Percentiles rank a stretch among this genome's conserved stretches.
Conservation (phyloP, 352 stramenopile genomes). For the Phytophthora sp. region DNA sequence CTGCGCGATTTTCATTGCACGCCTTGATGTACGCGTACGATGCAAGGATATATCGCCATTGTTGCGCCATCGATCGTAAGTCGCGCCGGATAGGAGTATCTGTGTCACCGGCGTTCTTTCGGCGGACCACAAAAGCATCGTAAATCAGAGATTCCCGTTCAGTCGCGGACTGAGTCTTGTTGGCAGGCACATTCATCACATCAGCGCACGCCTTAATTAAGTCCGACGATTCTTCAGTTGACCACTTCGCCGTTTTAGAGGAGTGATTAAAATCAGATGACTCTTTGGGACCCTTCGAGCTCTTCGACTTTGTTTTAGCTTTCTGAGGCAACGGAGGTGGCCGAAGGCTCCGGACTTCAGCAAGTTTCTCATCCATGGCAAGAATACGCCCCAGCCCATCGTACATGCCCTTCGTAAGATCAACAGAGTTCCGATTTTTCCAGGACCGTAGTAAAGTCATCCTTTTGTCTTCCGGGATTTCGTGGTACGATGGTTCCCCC, state of each 20-base stretch:
- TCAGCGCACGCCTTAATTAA: slow-evolving; percentile 49
- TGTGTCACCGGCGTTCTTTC: slow-evolving; percentile 28
- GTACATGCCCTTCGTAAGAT: slow-evolving; percentile 44
- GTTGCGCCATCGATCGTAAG: slow-evolving; percentile 39
- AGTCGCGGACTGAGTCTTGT: slow-evolving; percentile 25
- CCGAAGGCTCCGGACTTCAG: slow-evolving; percentile 20
- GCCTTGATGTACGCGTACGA: slow-evolving; percentile 53
- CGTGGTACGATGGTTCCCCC: slow-evolving; percentile 29
- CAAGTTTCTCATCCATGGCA: slow-evolving; percentile 37
- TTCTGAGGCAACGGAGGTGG: slow-evolving; percentile 18
- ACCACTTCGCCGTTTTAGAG: slow-evolving; percentile 38
- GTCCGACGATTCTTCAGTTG: slow-evolving; percentile 36
- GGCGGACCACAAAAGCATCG: slow-evolving; percentile 38
- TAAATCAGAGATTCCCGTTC: slow-evolving; percentile 44
- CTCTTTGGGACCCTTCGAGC: too few relatives aligned
- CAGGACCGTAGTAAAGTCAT: slow-evolving; percentile 40
- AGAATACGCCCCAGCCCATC: slow-evolving; percentile 38
- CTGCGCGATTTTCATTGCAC: slow-evolving; percentile 38
- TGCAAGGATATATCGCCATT: slow-evolving; percentile 44
- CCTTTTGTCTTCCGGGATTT: slow-evolving; percentile 29
- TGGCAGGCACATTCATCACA: slow-evolving; percentile 34
- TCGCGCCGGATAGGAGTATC: slow-evolving; percentile 27
- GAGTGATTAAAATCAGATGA: slow-evolving; percentile 13
- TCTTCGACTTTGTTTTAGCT: slow-evolving; percentile 15
- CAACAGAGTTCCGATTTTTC: slow-evolving; percentile 49